Evolutionary conservation across 1,139 yeast genomes (phyloP).

Genomic region (Saccharomyces hybrid): DNA sequence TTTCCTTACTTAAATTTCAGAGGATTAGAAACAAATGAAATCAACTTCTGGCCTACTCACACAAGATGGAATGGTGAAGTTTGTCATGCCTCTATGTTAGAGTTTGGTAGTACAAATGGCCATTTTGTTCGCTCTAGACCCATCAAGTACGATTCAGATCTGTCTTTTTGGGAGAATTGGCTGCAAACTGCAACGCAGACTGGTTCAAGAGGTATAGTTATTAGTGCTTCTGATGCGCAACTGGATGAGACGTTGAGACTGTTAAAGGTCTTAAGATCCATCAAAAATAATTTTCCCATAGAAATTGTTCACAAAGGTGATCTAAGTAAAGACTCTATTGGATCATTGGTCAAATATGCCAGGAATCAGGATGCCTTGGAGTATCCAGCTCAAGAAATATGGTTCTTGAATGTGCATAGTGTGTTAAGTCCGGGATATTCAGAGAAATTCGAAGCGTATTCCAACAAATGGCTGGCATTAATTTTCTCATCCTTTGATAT

Average conservation of each 20-base stretch:
- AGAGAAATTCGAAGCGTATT: slow-evolving; percentile 25
- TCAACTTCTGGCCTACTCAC: background rate
- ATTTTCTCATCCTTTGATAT: slow-evolving; percentile 44
- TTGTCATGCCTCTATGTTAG: background rate
- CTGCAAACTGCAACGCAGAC: background rate
- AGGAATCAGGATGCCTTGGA: background rate
- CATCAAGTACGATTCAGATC: background rate
- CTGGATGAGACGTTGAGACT: background rate
- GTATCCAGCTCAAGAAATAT: background rate
- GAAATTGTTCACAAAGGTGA: background rate
- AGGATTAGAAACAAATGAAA: background rate
- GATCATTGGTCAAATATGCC: background rate
- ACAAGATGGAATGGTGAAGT: background rate
- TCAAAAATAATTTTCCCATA: slow-evolving; percentile 2
- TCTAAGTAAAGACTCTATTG: background rate
- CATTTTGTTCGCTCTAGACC: background rate
- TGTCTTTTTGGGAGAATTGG: background rate
- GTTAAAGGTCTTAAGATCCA: background rate
- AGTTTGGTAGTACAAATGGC: background rate
- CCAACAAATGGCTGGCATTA: slow-evolving; percentile 42
- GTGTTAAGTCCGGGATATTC: background rate
- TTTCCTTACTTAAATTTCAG: background rate
- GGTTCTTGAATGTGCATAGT: background rate
- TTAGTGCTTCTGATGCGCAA: background rate
- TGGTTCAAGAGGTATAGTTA: slow-evolving; percentile 3